Conservation (phyloP, 2,329 filamentous ascomycete genomes). For the Trichoderma breve region DNA sequence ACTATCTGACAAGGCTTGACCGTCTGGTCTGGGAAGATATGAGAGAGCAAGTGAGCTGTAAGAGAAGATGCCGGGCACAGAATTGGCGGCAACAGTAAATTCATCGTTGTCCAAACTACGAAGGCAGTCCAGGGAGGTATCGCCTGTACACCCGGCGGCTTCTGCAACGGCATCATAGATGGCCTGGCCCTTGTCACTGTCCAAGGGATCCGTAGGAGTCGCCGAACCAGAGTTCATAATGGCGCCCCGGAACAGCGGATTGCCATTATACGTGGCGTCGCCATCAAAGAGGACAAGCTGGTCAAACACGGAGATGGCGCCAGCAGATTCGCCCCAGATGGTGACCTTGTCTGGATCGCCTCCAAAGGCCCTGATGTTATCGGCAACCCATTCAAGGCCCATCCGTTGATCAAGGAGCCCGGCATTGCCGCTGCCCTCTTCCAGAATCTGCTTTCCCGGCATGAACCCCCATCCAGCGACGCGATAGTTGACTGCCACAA, state of each 20-base stretch:
- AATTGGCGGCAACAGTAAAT: conserved; percentile 65
- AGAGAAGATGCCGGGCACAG: conserved; percentile 65
- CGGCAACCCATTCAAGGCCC: conserved; percentile 71
- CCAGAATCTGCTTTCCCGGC: conserved; percentile 63
- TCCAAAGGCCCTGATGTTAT: conserved; percentile 74
- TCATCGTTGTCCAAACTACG: conserved; percentile 58
- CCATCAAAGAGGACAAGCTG: conserved; percentile 75
- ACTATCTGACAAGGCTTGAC: conserved; percentile 57
- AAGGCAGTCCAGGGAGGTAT: conserved; percentile 64
- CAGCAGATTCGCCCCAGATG: conserved; percentile 73
- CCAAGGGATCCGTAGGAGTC: conserved; percentile 60
- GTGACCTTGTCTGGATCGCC: conserved; percentile 75
- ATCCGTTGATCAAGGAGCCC: conserved; percentile 71
- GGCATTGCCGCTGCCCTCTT: conserved; percentile 66
- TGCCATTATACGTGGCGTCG: conserved; percentile 70
- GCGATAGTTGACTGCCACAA: conserved; percentile 76
- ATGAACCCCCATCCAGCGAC: conserved; percentile 73
- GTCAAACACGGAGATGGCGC: conserved; percentile 70
- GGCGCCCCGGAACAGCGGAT: conserved; percentile 68
- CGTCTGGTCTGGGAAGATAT: conserved; percentile 73
- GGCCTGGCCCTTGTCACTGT: conserved; percentile 62
- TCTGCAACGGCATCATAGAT: conserved; percentile 62
- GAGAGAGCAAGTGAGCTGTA: conserved; percentile 69
- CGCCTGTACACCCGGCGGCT: conserved; percentile 58
- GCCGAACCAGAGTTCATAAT: conserved; percentile 76